Base-by-base conservation (phyloP, 495 filamentous ascomycete genomes). In the Collariella sp. region DNA sequence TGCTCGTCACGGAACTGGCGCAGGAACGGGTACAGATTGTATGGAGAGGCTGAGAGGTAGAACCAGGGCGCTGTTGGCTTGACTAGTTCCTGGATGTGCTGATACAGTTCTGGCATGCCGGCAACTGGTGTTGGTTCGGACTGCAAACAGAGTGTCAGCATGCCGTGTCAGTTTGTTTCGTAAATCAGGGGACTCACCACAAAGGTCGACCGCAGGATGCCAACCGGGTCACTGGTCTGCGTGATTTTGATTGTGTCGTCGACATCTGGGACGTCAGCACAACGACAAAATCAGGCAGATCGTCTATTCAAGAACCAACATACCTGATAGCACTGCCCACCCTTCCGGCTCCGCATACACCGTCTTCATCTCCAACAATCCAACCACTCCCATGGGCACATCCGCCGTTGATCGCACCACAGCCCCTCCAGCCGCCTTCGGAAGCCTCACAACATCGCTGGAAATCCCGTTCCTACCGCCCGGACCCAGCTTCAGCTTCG, bases 231-330 rank as follows among this genome's bases (percentile, higher is more conserved):
- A 38, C 81, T 80, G 2, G 93, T 95, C 64, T 86, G 78, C 0
- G 91, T 95, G 47, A 89, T 74, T 70, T 97, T 96, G 74, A 96
- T 95, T 2, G 91, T 93, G 68, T 97, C 91, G 68, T 97, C 91
- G 63, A 97, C 84, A 62, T 97, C 91, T 82, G 43, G 67, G 56
- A 19, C 46, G 54, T 47, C 29, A 23, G 20, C 26, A 33, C n/a
- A 7, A 38, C 46, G 10, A 43, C n/a, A 7, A 45, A 46, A 11
- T 3, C 3, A 18, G 7, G 5, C 29, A 22, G 44, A 1, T 7
- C 18, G 44, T 1, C 2, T 10, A n/a, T 31, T 9, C 4, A 20
- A 7, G 41, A 20, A 2, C 3, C 19, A 3, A 0, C 26, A 12
- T 70, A 84, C 81, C 82, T 33, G 87, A 93, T 54, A 97, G 84